Evolutionary conservation across 2,329 filamentous ascomycete genomes (phyloP).

Genomic region (Sarocladiaceae sp.): DNA sequence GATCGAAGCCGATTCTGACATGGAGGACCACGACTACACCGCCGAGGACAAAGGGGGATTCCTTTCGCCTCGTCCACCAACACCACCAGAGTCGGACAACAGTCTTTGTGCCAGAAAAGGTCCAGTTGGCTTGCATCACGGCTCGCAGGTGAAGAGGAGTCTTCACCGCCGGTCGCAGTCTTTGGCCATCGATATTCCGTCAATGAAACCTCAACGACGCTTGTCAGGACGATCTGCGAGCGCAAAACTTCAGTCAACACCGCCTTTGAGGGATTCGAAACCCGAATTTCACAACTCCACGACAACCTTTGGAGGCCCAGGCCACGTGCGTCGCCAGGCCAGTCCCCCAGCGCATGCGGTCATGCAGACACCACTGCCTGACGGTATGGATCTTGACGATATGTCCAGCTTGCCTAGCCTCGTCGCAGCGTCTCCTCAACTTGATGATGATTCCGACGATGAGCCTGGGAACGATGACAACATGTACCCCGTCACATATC

Average conservation of each 20-base stretch:
- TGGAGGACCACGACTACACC: constrained; percentile 19
- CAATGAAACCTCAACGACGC: neutral
- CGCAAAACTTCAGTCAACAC: constrained; percentile 3
- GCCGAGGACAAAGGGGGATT: constrained; percentile 12
- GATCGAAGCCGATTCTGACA: constrained; percentile 33
- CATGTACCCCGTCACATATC: neutral
- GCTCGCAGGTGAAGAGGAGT: neutral
- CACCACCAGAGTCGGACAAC: constrained; percentile 19
- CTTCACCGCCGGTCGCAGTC: constrained; percentile 10
- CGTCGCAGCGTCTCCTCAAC: neutral
- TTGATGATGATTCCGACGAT: neutral
- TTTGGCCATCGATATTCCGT: neutral
- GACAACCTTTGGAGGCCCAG: constrained; percentile 5
- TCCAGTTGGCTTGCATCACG: neutral
- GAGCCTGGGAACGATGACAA: neutral
- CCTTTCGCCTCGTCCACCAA: constrained; percentile 27
- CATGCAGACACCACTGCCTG: neutral
- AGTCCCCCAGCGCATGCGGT: neutral
- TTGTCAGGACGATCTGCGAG: neutral
- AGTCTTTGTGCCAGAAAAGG: neutral
- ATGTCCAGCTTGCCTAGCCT: constrained; percentile 6
- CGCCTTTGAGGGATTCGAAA: neutral
- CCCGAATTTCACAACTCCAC: constrained; percentile 1
- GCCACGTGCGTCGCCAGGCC: neutral
- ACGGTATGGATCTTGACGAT: neutral